phyloP scores from a whole-genome alignment of 345 rosid genomes.

The Populus davidiana region DNA sequence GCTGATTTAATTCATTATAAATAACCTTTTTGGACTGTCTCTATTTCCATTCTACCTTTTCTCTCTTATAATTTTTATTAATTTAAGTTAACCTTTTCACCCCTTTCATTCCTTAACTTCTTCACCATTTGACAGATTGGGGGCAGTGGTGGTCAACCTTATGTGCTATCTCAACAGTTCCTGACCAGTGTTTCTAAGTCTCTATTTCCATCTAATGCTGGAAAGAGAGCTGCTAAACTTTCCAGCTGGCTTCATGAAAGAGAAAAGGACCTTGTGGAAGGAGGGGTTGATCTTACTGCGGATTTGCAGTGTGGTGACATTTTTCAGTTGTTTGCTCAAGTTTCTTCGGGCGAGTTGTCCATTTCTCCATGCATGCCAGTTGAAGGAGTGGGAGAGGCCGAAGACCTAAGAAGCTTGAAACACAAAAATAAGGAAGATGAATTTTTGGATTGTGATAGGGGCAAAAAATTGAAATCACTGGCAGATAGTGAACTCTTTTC shows the following conservation, averaged over 20 bases:
- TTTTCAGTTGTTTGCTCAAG: slow-evolving; percentile 64
- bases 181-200: slow-evolving; percentile 70
- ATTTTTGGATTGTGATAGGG: slow-evolving; percentile 40
- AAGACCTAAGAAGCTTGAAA: slow-evolving; percentile 69
- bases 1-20: not conserved
- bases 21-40: too few relatives aligned
- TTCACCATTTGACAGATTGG: slow-evolving; percentile 60
- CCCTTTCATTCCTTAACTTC: too few relatives aligned
- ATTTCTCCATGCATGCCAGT: slow-evolving; percentile 67
- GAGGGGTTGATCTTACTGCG: slow-evolving; percentile 48
- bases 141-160: slow-evolving; percentile 72
- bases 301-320: slow-evolving; percentile 94
- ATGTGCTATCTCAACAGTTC: slow-evolving; percentile 74
- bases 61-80: too few relatives aligned
- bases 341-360: slow-evolving; percentile 72
- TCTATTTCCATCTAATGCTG: slow-evolving; percentile 71
- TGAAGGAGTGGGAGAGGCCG: slow-evolving; percentile 94
- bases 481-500: slow-evolving; percentile 72
- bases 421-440: slow-evolving; percentile 64
- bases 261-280: slow-evolving; percentile 54
- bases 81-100: too few relatives aligned
- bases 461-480: slow-evolving; percentile 57
- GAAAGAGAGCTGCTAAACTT: slow-evolving; percentile 75
- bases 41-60: not conserved
- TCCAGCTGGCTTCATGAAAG: slow-evolving; percentile 63